Conservation (phyloP, 441 rosid genomes). For the Gossypium davidsonii region DNA sequence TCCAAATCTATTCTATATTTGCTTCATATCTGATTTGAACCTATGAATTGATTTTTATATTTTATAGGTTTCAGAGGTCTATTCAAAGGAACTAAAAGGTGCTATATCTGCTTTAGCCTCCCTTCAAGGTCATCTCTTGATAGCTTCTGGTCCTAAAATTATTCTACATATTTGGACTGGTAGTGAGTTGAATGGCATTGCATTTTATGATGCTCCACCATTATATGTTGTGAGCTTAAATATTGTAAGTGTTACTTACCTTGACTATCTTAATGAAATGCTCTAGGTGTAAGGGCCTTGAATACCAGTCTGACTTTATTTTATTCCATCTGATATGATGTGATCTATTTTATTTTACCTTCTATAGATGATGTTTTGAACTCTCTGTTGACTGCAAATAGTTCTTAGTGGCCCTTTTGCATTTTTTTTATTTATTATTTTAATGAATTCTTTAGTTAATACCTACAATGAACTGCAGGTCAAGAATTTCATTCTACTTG, state of each 20-base stretch:
- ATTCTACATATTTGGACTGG: conserved; percentile 95
- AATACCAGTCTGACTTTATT: neutral
- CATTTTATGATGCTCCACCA: conserved; percentile 95
- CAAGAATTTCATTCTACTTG: conserved; percentile 76
- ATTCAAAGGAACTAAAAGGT: conserved; percentile 95
- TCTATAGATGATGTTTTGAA: neutral
- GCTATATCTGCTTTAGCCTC: conserved; percentile 98
- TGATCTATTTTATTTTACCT: conserved; percentile 1
- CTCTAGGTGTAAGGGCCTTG: neutral
- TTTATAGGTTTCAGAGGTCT: conserved; percentile 77
- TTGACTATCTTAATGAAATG: neutral
- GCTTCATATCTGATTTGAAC: neutral
- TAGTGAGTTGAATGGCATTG: conserved; percentile 77
- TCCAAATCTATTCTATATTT: neutral
- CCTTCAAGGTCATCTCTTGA: conserved; percentile 91
- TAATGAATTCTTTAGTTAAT: conserved; percentile 8
- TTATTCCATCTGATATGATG: conserved; percentile 2
- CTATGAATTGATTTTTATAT: neutral
- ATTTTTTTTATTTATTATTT: conserved; percentile 9
- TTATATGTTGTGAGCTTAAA: conserved; percentile 94
- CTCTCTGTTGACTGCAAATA: neutral
- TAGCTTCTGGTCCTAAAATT: conserved; percentile 98
- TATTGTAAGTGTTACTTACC: conserved; percentile 52
- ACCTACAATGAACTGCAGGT: conserved; percentile 44
- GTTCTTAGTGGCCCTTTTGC: conserved; percentile 8